phyloP scores from a whole-genome alignment of 1,284 basidiomycete genomes.

The Rhodotorula sp. region DNA sequence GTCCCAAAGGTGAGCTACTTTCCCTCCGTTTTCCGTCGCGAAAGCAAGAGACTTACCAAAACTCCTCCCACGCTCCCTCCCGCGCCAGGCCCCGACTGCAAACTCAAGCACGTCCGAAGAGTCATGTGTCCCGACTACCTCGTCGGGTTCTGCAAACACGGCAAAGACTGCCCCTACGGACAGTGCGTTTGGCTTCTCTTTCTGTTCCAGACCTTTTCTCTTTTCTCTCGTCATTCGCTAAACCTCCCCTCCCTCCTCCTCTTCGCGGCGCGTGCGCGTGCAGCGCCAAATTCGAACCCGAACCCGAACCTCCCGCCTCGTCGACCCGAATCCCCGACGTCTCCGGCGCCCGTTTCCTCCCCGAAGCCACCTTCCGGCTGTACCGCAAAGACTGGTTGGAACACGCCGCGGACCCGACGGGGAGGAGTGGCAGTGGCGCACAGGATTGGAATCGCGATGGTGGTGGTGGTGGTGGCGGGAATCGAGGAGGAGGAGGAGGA shows the following conservation, averaged over 20 bases:
- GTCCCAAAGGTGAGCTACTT: slow-evolving; percentile 67
- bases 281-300: slow-evolving; percentile 41
- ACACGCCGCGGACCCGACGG: slow-evolving; percentile 36
- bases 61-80: background rate
- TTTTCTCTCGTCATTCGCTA: background rate
- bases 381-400: slow-evolving; percentile 39
- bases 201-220: background rate
- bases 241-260: background rate
- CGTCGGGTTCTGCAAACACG: slow-evolving; percentile 93
- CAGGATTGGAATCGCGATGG: slow-evolving; percentile 9
- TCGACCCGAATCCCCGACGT: slow-evolving; percentile 42
- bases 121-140: slow-evolving; percentile 88
- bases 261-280: background rate
- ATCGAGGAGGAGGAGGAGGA: background rate
- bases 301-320: slow-evolving; percentile 34
- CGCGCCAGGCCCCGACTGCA: slow-evolving; percentile 73
- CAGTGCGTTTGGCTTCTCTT: slow-evolving; percentile 65
- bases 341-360: slow-evolving; percentile 40
- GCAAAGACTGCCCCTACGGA: slow-evolving; percentile 81
- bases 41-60: background rate
- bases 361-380: slow-evolving; percentile 41
- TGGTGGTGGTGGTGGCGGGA: background rate
- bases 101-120: slow-evolving; percentile 86
- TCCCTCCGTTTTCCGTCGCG: background rate
- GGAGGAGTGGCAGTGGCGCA: slow-evolving; percentile 17